phyloP scores from a whole-genome alignment of 2,329 filamentous ascomycete genomes.

The Aspergillus spinulosporus region DNA sequence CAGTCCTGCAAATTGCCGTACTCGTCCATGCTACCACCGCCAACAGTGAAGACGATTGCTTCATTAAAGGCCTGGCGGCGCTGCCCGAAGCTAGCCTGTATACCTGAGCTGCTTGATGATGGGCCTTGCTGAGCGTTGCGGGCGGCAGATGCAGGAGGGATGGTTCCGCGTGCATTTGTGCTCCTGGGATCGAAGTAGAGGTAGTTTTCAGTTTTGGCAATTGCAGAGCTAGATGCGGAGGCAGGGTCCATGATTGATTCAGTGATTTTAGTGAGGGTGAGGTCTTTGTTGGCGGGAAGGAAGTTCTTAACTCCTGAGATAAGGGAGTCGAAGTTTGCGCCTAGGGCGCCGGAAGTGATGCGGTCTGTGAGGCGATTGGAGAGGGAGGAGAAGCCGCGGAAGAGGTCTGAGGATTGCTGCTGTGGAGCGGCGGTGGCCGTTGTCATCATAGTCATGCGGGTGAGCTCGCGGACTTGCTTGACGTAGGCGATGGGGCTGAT shows the following conservation, averaged over 20 bases:
- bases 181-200: slow-evolving; percentile 96
- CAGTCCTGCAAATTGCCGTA: slow-evolving; percentile 97
- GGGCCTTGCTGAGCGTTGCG: slow-evolving; percentile 48
- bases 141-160: slow-evolving; percentile 71
- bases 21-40: slow-evolving; percentile 97
- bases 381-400: slow-evolving; percentile 89
- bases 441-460: slow-evolving; percentile 96
- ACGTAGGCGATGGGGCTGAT: slow-evolving; percentile 80
- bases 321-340: slow-evolving; percentile 86
- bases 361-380: slow-evolving; percentile 90
- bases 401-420: slow-evolving; percentile 67
- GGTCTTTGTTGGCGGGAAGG: slow-evolving; percentile 89
- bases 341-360: slow-evolving; percentile 85
- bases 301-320: slow-evolving; percentile 98
- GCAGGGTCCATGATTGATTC: slow-evolving; percentile 97
- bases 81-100: slow-evolving; percentile 84
- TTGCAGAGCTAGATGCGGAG: slow-evolving; percentile 83
- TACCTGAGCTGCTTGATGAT: slow-evolving; percentile 58
- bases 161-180: slow-evolving; percentile 86
- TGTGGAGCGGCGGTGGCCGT: slow-evolving; percentile 75
- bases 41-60: slow-evolving; percentile 90
- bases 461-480: slow-evolving; percentile 87
- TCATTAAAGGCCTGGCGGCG: slow-evolving; percentile 85
- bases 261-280: slow-evolving; percentile 96
- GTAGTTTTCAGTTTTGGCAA: slow-evolving; percentile 94